A percentile compares a stretch with the other conserved stretches of the same genome.
phyloP scores from a whole-genome alignment of 192 early-diverging fungal species.

The Funneliformis mosseae region DNA sequence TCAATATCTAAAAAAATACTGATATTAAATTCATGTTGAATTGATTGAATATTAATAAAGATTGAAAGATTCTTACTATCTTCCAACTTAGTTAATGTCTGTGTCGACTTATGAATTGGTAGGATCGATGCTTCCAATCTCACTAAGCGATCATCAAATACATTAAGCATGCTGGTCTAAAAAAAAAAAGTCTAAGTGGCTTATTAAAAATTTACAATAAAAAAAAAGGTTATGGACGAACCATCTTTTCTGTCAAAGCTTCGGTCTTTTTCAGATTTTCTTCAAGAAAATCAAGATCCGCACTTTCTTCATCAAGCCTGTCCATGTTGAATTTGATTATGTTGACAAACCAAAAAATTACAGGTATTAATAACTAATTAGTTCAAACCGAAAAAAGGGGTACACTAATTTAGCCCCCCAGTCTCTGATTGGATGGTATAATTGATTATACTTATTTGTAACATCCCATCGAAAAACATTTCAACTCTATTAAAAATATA shows the following conservation, averaged over 20 bases:
- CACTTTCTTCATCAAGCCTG: slow-evolving; percentile 47
- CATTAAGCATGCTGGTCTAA: slow-evolving; percentile 69
- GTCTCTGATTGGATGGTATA: no score
- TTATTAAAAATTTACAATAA: no score
- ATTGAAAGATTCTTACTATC: slow-evolving; percentile 63
- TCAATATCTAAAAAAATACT: slow-evolving; percentile 61
- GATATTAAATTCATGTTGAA: neutral
- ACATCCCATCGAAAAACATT: no score
- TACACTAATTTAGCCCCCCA: no score
- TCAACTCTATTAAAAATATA: no score
- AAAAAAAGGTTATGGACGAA: no score
- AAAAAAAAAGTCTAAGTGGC: neutral
- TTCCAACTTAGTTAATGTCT: slow-evolving; percentile 68
- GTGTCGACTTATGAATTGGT: slow-evolving; percentile 79
- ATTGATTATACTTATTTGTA: no score
- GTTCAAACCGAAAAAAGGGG: no score
- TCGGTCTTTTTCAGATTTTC: slow-evolving; percentile 54
- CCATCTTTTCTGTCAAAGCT: slow-evolving; percentile 55
- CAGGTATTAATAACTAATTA: no score
- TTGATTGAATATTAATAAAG: neutral
- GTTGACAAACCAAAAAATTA: no score
- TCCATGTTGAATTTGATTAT: slow-evolving; percentile 32
- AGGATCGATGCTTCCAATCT: slow-evolving; percentile 75
- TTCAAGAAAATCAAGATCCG: slow-evolving; percentile 55
- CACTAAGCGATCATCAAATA: slow-evolving; percentile 74